Base-by-base conservation (phyloP, 352 stramenopile species). In the Phytopythium kandeliae region DNA sequence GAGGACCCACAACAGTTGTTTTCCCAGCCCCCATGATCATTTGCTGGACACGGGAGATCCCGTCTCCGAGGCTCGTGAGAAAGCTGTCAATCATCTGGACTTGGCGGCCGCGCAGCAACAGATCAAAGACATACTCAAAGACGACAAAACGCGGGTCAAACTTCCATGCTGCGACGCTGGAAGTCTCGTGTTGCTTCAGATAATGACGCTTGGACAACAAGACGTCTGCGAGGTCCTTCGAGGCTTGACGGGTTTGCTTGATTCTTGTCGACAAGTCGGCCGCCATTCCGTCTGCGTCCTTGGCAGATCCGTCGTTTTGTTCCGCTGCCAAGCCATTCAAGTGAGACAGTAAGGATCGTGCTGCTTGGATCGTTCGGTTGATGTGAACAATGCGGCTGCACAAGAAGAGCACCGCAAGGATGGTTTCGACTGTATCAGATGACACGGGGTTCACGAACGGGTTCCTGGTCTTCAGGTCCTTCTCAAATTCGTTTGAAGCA, bases 11-110 rank as follows among this genome's bases (percentile, higher is more conserved):
- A 3, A 99, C 97, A 4, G 97, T 99, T 1, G 97, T 99, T 70
- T 99, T 99, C 22, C 97, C 97, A 4, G 96, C 96, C 22, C 97
- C 97, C 97, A 99, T 99, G 71, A 99, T 99, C 97, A 99, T 99
- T 85, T 99, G 89, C 48, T 96, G 81, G 12, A 96, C 85, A 26
- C 81, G 71, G 1, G 86, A 96, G 36, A 88, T 60, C 13, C 83
- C 86, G n/a, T 65, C 67, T 8, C 55, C 55, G 16, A 96, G 67
- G 41, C 85, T 97, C n/a, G 66, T 66, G 57, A 98, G 87, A 69
- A 99, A 99, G 49, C 97, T 98, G 54, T 98, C 89, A 16, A 99
- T 97, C 71, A 99, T 96, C 60, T 98, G 90, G n/a, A 99, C 96
- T 73, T 99, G 97, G 38, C 93, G 96, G 15, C 92, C 89, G 37